Evolutionary conservation across 192 early-diverging fungal species (phyloP).

Genomic region (Linnemannia zychae): DNA sequence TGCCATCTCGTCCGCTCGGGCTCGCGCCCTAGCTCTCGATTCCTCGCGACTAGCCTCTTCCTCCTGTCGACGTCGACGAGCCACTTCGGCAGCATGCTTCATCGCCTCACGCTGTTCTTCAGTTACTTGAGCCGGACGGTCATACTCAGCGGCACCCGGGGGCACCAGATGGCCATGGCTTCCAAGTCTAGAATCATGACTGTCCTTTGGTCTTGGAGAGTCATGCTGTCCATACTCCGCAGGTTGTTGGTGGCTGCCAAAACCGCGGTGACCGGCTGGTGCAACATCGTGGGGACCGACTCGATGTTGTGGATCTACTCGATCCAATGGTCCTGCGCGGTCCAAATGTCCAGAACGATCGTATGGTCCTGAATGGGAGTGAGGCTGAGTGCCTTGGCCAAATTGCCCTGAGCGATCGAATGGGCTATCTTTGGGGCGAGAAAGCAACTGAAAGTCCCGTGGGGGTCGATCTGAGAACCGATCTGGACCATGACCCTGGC

Average conservation of each 20-base stretch:
- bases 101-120: slow-evolving; percentile 46
- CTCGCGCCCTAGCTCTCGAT: slow-evolving; percentile 32
- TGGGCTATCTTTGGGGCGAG: slow-evolving; percentile 31
- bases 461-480: slow-evolving; percentile 29
- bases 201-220: not conserved
- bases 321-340: slow-evolving; percentile 13
- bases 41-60: slow-evolving; percentile 37
- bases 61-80: slow-evolving; percentile 41
- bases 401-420: slow-evolving; percentile 23
- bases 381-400: not conserved
- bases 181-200: not conserved
- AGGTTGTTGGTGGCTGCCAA: not conserved
- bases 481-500: slow-evolving; percentile 20
- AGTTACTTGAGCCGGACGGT: slow-evolving; percentile 26
- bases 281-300: not conserved
- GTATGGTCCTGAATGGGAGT: not conserved
- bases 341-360: not conserved
- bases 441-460: slow-evolving; percentile 41
- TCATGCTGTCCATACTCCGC: not conserved
- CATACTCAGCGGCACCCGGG: slow-evolving; percentile 4
- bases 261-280: not conserved
- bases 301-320: slow-evolving; percentile 9
- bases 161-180: slow-evolving; percentile 11
- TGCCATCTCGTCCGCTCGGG: slow-evolving; percentile 32
- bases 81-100: slow-evolving; percentile 47